A percentile compares a stretch with the other conserved stretches of the same genome.
phyloP scores from a whole-genome alignment of 768 basidiomycete species.

The Hortiboletus flavorubellus region DNA sequence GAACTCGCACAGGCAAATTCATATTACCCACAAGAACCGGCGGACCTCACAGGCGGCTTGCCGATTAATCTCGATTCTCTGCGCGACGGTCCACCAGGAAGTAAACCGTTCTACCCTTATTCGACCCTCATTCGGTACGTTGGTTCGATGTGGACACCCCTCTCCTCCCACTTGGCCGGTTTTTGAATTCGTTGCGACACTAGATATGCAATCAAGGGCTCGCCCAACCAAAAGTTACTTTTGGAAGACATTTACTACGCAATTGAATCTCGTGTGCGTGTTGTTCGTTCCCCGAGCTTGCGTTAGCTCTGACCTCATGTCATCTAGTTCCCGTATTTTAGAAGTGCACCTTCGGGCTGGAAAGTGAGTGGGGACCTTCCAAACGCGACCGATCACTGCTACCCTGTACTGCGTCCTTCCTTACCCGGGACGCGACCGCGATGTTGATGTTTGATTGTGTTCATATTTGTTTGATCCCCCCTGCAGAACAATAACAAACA shows the following conservation, averaged over 20 bases:
- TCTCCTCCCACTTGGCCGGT: neutral
- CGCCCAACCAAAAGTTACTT: slow-evolving; percentile 80
- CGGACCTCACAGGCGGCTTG: slow-evolving; percentile 77
- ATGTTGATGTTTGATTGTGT: slow-evolving; percentile 63
- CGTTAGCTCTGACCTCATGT: slow-evolving; percentile 9
- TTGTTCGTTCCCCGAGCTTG: neutral
- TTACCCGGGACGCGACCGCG: slow-evolving; percentile 45
- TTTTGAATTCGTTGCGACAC: slow-evolving; percentile 6
- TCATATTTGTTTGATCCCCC: slow-evolving; percentile 51
- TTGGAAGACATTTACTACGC: slow-evolving; percentile 92
- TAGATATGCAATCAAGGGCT: slow-evolving; percentile 90
- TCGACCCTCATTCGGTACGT: slow-evolving; percentile 86
- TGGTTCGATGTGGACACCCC: neutral
- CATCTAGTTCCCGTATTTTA: slow-evolving; percentile 80
- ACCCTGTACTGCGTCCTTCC: slow-evolving; percentile 3
- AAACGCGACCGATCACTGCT: neutral
- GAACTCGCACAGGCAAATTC: slow-evolving; percentile 54
- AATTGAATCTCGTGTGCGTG: slow-evolving; percentile 79
- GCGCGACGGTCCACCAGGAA: slow-evolving; percentile 83
- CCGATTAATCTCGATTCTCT: slow-evolving; percentile 86
- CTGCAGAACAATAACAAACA: slow-evolving; percentile 29
- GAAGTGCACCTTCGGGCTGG: slow-evolving; percentile 87
- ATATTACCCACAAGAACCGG: slow-evolving; percentile 73
- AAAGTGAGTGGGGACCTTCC: slow-evolving; percentile 54
- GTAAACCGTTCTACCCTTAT: slow-evolving; percentile 89